Evolutionary conservation across 495 filamentous ascomycete genomes (phyloP).

Genomic region (Aspergillus wentii): DNA sequence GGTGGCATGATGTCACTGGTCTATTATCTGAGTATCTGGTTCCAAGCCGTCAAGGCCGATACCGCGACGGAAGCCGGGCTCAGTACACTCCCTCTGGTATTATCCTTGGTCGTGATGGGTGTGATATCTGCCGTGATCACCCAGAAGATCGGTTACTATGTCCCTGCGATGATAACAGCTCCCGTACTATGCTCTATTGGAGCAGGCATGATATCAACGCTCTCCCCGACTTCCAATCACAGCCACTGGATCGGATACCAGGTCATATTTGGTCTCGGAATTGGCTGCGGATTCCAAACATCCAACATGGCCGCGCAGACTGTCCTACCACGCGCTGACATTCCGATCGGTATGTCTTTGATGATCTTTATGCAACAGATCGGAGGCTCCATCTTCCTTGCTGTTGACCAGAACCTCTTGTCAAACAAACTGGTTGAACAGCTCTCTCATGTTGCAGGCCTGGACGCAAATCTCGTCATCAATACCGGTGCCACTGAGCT

Average conservation of each 20-base stretch:
- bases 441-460: constrained; percentile 13
- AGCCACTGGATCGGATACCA: constrained; percentile 30
- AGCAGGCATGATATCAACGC: constrained; percentile 27
- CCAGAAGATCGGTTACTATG: constrained; percentile 31
- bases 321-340: constrained; percentile 25
- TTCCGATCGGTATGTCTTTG: constrained; percentile 32
- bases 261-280: constrained; percentile 30
- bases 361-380: constrained; percentile 37
- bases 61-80: constrained; percentile 25
- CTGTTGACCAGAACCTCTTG: constrained; percentile 30
- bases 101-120: constrained; percentile 21
- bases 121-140: no score
- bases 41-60: constrained; percentile 28
- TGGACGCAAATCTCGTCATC: constrained; percentile 13
- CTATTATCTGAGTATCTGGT: constrained; percentile 31
- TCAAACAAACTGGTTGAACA: constrained; percentile 16
- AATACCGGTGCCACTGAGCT: constrained; percentile 25
- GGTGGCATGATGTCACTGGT: no score
- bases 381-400: constrained; percentile 33
- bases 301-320: constrained; percentile 33
- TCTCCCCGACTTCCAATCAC: constrained; percentile 13
- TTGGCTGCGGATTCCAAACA: constrained; percentile 30
- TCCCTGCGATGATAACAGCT: constrained; percentile 26
- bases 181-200: constrained; percentile 24
- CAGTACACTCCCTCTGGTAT: constrained; percentile 24